Evolutionary conservation across 352 stramenopile species (phyloP), one percentile per base, ranked within the genome.

Genomic region (Labyrinthula sp.): DNA sequence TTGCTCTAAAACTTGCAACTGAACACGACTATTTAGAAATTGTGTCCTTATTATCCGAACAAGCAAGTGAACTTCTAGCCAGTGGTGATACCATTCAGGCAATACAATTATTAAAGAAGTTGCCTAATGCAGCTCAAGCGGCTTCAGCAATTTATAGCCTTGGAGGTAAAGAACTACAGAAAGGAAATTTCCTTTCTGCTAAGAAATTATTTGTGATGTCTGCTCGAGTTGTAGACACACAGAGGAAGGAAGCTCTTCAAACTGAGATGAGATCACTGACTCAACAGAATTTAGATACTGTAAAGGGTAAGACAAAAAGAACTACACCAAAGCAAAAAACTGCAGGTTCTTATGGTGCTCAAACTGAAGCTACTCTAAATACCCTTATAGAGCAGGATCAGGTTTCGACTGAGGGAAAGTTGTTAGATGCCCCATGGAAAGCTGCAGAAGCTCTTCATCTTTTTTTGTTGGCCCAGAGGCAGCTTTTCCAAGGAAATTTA

Each of bases 391-490:
- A 47, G 12, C 29, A 60, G 17, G 30, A 54, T 12, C 45, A 30
- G 1, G 36, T 39, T 17, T 54, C 40, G 4, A 26, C 38, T 4
- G 45, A 46, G 25, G 47, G 28, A 10, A 31, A 47, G 18, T 36
- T 23, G 12, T 60, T 93, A 27, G 80, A 89, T 55, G 89, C 84
- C 38, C 77, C 79, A 1, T 93, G 81, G 81, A 69, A 81, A 34
- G 80, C 78, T 3, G 80, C 81, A 5, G 81, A 89, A 50, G 80
- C 79, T 2, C 90, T 86, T 54, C 81, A 93, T 56, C 72, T 91
- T 38, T 89, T 84, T 48, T 58, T 92, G 49, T 64, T 93, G 1
- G 76, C 79, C 2, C 78, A 92, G 46, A 62, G 76, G 0, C 80
- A 92, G 63, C 62, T 92, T 6, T 92, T 92, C 58, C 47, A 50